These are phyloP conservation scores for Lobosporangium transversale DNA, from an alignment of 192 early-diverging fungal species.

Conservation along the genomic window DNA sequence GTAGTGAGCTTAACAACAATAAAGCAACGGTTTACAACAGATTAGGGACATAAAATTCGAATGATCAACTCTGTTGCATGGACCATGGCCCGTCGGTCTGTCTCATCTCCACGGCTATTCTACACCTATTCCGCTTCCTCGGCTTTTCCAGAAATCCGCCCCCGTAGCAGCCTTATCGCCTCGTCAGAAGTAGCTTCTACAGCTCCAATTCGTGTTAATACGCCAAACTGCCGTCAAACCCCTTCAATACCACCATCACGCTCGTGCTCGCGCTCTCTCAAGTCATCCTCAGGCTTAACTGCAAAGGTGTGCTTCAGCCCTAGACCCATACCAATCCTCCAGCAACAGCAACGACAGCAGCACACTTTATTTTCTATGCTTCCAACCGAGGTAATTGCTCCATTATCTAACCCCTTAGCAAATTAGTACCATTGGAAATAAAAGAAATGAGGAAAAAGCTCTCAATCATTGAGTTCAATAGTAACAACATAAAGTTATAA, in stretches of 20 bases:
- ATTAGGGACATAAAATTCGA: no score
- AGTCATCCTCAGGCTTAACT: background rate
- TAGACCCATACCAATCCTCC: background rate
- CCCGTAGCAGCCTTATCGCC: background rate
- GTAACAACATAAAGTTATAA: background rate
- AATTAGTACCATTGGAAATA: no score
- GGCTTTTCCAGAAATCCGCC: constrained; percentile 2
- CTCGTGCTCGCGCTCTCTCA: background rate
- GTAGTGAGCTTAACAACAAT: no score
- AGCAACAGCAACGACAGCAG: background rate
- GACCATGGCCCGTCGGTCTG: constrained; percentile 6
- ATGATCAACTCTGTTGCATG: no score
- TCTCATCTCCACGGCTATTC: background rate
- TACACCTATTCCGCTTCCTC: background rate
- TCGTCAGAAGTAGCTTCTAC: background rate
- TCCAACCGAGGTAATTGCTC: no score
- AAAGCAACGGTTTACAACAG: no score
- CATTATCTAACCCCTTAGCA: no score
- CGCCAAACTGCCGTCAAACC: background rate
- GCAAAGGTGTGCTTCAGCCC: background rate
- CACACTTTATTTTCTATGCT: no score
- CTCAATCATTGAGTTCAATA: background rate
- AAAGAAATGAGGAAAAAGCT: background rate
- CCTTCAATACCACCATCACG: background rate
- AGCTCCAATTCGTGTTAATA: no score